Evolutionary conservation across 441 rosid species (phyloP).

Genomic region (Theobroma grandiflorum): DNA sequence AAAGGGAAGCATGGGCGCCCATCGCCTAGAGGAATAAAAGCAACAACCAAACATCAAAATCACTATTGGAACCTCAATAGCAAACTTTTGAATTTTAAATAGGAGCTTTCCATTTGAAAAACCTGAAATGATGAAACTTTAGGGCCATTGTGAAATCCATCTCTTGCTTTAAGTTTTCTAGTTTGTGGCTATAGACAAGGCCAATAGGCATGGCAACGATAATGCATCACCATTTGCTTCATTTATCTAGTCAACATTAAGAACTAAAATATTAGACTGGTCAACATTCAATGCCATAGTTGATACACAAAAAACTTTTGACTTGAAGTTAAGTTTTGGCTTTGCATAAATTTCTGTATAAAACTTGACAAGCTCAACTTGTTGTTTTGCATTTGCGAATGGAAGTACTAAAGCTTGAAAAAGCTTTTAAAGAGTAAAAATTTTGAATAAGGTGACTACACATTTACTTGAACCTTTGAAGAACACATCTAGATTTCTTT

Average conservation of each 20-base stretch:
- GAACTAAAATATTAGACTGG: constrained; percentile 56
- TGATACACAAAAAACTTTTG: constrained; percentile 91
- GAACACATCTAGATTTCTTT: no score
- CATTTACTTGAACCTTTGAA: no score
- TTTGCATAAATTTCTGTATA: constrained; percentile 94
- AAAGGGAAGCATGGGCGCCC: constrained; percentile 61
- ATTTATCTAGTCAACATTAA: constrained; percentile 52
- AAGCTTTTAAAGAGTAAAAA: no score
- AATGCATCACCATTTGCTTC: constrained; percentile 46
- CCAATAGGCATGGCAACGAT: constrained; percentile 44
- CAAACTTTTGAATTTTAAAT: constrained; percentile 48
- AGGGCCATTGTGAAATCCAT: constrained; percentile 45
- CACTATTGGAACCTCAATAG: constrained; percentile 45
- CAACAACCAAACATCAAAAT: constrained; percentile 41
- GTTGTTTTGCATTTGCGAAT: no score
- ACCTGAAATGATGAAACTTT: constrained; percentile 76
- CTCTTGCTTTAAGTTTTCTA: not conserved
- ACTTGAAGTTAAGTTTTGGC: constrained; percentile 82
- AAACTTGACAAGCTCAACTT: constrained; percentile 51
- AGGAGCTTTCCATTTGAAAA: constrained; percentile 61
- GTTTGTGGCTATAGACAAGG: constrained; percentile 47
- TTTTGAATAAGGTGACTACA: no score
- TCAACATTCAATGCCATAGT: constrained; percentile 83
- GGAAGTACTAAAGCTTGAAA: no score
- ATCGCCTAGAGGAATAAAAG: constrained; percentile 63